These are phyloP conservation scores for Collybia sordida DNA, from an alignment of 768 basidiomycete species.

Conservation along the genomic window DNA sequence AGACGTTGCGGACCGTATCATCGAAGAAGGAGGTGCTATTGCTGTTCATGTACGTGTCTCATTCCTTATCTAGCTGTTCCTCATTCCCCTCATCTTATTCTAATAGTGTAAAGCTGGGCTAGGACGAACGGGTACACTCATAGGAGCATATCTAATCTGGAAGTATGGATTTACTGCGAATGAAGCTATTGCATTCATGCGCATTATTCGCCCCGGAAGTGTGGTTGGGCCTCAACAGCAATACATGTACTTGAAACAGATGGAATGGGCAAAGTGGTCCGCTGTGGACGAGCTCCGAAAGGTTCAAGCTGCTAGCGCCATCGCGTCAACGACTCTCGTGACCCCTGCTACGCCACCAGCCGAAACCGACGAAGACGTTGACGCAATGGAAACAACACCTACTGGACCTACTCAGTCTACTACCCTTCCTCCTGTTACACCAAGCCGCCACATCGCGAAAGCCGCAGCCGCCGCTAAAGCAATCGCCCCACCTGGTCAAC, in stretches of 20 bases:
- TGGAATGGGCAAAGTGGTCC: conserved; percentile 93
- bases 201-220: conserved; percentile 91
- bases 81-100: conserved; percentile 7
- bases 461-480: conserved; percentile 70
- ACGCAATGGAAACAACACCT: conserved; percentile 43
- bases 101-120: conserved; percentile 92
- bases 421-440: conserved; percentile 73
- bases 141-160: conserved; percentile 98
- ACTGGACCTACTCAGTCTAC: conserved; percentile 23
- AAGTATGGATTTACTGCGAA: conserved; percentile 96
- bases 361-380: conserved; percentile 66
- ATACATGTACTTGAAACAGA: conserved; percentile 92
- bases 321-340: conserved; percentile 45
- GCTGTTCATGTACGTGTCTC: conserved; percentile 76
- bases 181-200: conserved; percentile 98
- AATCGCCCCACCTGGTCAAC: conserved; percentile 79
- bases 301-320: conserved; percentile 36
- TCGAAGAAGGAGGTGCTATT: conserved; percentile 78
- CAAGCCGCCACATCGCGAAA: conserved; percentile 70
- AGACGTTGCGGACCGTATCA: conserved; percentile 74
- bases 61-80: conserved; percentile 4
- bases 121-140: conserved; percentile 93
- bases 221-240: conserved; percentile 94
- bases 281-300: conserved; percentile 78
- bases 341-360: conserved; percentile 82